Base-by-base conservation (phyloP, 352 stramenopile species). In the Phytophthora sojae region DNA sequence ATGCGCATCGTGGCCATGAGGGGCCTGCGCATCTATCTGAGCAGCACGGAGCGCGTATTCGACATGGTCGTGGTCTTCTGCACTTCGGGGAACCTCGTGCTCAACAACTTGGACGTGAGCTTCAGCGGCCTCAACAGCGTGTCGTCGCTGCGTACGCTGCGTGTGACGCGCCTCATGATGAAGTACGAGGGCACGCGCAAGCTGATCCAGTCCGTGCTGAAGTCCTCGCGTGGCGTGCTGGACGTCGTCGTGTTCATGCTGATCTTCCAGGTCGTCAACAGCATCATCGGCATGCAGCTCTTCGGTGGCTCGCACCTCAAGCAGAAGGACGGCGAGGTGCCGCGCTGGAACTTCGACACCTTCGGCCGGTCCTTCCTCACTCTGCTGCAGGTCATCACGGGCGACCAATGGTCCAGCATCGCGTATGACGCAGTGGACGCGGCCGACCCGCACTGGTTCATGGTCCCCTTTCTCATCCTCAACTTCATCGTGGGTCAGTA, bases 291-390 rank as follows among this genome's bases (percentile, higher is more conserved):
- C 3, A 94, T 93, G 87, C 83, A 94, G 73, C 70, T 94, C 26
- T 94, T 94, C 51, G 87, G 87, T 26, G 83, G 83, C 19, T 60
- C 58, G 0, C 83, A 88, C 59, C 71, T 92, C 17, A 55, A 67
- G 17, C 57, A 59, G 3, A 82, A 76, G 23, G 69, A 75, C 30
- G 81, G 75, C 30, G 70, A 89, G 12, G 64, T 75, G 8, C 85
- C 87, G n/a, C 85, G 87, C 12, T 93, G 87, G 84, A 91, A 92
- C 52, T 94, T 94, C 55, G 85, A 94, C 61, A 88, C 85, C 0
- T 93, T 94, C 37, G 75, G 71, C 1, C 74, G 81, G 11, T 86
- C 83, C 11, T 94, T 94, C 50, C 76, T 94, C 25, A 94, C 87
- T 15, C 72, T 94, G 8, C 63, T 94, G 19, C 87, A 94, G 54